Base-by-base conservation (phyloP, 352 stramenopile genomes). In the Vaucheria bursata region DNA sequence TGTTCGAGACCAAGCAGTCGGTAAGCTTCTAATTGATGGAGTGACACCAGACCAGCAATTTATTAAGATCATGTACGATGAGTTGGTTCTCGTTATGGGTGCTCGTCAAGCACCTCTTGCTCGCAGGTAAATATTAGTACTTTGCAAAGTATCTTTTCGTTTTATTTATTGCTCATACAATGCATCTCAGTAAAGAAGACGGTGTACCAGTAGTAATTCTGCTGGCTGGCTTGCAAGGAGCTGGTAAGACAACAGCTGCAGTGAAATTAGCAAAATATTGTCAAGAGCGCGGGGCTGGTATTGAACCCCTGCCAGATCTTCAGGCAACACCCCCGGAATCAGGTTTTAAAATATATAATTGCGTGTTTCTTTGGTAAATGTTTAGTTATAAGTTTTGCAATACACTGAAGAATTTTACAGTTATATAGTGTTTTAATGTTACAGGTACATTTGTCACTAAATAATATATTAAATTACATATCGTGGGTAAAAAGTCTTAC, bases 61-160 rank as follows among this genome's bases (percentile, higher is more conserved):
- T 77, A 84, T 92, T n/a, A 94, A 94, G 78, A 85, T 89, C 34
- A 91, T 94, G 88, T 91, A 93, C 77, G 89, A 93, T 79, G 89
- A 94, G 83, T 79, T 94, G 6, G 75, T 92, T 0, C 85, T 89
- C 72, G 87, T 93, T 78, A 91, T 94, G 88, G 89, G 89, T 32
- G 87, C 87, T 18, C 76, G 75, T 67, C 50, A 75, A 73, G 69
- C 80, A 7, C 52, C 53, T 1, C 80, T 85, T 0, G 75, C 75
- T 1, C 31, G 71, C 5, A 49, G 75, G 29, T 35, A 36, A 25
- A 7, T 3, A 34, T 1, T 74, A 34, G 67, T 8, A 18, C 18
- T 39, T 25, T 8, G 12, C 67, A 39, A 29, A 59, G 45, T 25
- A 18, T 59, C 12, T 59, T 53, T n/a, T n/a, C n/a, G n/a, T n/a